Evolutionary conservation across 495 filamentous ascomycete genomes (phyloP).

Genomic region (Staphylotrichum tortipilum): DNA sequence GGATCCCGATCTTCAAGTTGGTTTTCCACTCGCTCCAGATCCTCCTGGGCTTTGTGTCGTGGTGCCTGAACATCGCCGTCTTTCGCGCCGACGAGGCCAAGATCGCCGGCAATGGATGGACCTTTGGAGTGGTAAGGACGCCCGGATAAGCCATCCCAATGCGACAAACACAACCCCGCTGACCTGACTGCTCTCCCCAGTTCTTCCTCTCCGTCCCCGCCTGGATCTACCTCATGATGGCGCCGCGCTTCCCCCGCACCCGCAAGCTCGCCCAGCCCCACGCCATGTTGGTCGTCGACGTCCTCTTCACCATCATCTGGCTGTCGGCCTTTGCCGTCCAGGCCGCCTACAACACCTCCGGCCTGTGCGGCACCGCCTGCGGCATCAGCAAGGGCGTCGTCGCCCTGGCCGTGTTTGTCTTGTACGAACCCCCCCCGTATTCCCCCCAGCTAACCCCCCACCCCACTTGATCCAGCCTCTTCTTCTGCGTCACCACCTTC

Average conservation of each 20-base stretch:
- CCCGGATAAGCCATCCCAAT: neutral
- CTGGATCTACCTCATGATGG: conserved; percentile 73
- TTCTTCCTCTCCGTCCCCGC: conserved; percentile 79
- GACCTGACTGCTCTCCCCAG: conserved; percentile 33
- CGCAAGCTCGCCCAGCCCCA: conserved; percentile 73
- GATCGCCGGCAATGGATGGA: conserved; percentile 65
- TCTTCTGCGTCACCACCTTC: conserved; percentile 61
- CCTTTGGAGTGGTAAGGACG: conserved; percentile 62
- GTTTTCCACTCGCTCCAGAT: conserved; percentile 53
- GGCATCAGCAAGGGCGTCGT: conserved; percentile 66
- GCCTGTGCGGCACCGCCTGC: conserved; percentile 49
- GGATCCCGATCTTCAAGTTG: conserved; percentile 49
- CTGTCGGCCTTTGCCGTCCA: conserved; percentile 73
- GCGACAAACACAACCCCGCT: neutral
- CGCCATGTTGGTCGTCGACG: conserved; percentile 67
- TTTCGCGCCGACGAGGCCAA: conserved; percentile 51
- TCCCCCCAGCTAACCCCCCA: neutral
- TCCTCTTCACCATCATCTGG: conserved; percentile 70
- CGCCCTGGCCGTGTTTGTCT: conserved; percentile 72
- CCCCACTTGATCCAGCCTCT: conserved; percentile 54
- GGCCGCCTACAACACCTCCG: conserved; percentile 52
- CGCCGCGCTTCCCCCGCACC: conserved; percentile 77
- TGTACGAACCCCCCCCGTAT: conserved; percentile 43
- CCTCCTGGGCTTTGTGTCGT: conserved; percentile 59
- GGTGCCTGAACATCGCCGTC: conserved; percentile 64